Evolutionary conservation across 2,329 filamentous ascomycete genomes (phyloP), one percentile per base, ranked within the genome.

Genomic region (Aspergillus floridensis): DNA sequence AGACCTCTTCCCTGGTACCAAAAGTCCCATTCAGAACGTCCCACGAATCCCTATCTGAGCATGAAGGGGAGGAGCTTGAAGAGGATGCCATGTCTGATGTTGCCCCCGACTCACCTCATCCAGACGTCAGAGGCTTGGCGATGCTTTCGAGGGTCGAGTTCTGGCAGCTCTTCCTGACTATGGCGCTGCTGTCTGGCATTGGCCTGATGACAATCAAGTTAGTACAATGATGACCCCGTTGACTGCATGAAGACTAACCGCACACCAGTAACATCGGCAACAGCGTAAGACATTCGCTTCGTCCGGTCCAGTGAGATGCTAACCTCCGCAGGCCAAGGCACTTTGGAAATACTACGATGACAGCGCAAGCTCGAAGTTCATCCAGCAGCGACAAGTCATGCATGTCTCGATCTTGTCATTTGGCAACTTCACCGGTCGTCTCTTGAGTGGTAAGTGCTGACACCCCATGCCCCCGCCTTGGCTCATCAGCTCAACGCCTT

Each of bases 151-250:
- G 84, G 61, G 69, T 87, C 51, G 89, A 96, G 65, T 99, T 98
- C 76, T 98, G 93, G 92, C 90, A 96, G 70, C 79, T 96, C 29
- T 98, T 96, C 75, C 76, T 84, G 59, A 87, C 96, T 66, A 91
- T 99, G 84, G 92, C 88, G 44, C 84, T 97, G n/a, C 81, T 98
- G 63, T 92, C 92, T 5, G 95, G 95, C 55, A 90, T 97, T 68
- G 95, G 95, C 11, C 80, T 99, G 65, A 99, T 99, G 95, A 98
- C 93, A 0, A 99, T 99, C 78, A 99, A 99, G 92, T 96, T 66
- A 11, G 59, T 62, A 46, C 32, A 31, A 44, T 21, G 19, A 32
- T 19, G 32, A 16, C 32, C 14, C 16, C 11, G 24, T 16, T 49
- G 29, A 56, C 26, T 26, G 44, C n/a, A 21, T 50, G 8, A 5